Base-by-base conservation (phyloP, 2,329 filamentous ascomycete genomes). In the Sporothrix luriei region DNA sequence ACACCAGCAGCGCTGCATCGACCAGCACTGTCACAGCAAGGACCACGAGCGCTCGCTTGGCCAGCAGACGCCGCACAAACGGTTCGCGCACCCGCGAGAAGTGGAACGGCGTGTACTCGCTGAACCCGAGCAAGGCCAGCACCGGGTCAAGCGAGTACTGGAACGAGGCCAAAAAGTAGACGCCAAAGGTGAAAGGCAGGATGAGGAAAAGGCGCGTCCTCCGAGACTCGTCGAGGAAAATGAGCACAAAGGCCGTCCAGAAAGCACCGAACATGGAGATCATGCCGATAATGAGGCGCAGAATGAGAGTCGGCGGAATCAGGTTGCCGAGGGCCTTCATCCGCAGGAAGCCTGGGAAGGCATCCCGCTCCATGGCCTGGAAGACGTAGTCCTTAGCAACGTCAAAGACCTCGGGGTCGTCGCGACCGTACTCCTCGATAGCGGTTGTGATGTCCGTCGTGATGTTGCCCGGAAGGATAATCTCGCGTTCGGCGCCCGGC, bases 351-450 rank as follows among this genome's bases (percentile, higher is more conserved):
- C 94, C 94, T 0, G 96, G 95, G 78, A 97, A 99, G n/a, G 96
- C 95, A 81, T 99, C 95, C 69, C 96, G 88, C 81, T 99, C 96
- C 95, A 99, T 99, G 46, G 96, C 96, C 81, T 99, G 96, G 80
- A 98, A 99, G 72, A 98, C 95, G 78, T 98, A 99, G 82, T 99
- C 95, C 83, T 99, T 99, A 68, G 95, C 95, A 24, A 92, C 89
- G 78, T 98, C 95, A 76, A 99, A 99, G 14, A 99, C 91, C 79
- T 99, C 95, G 0, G 95, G 95, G 77, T 99, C 95, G 76, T 98
- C 95, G 75, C 95, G 89, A 59, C 93, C 92, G 73, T 93, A 90
- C 74, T 94, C 91, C 80, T 99, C 95, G 73, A 99, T 96, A 16
- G 92, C 88, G 24, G 89, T 86, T 51, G 93, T 96, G 71, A 98